Evolutionary conservation across 2,329 filamentous ascomycete genomes (phyloP).

Genomic region (Clarireedia monteithiana): DNA sequence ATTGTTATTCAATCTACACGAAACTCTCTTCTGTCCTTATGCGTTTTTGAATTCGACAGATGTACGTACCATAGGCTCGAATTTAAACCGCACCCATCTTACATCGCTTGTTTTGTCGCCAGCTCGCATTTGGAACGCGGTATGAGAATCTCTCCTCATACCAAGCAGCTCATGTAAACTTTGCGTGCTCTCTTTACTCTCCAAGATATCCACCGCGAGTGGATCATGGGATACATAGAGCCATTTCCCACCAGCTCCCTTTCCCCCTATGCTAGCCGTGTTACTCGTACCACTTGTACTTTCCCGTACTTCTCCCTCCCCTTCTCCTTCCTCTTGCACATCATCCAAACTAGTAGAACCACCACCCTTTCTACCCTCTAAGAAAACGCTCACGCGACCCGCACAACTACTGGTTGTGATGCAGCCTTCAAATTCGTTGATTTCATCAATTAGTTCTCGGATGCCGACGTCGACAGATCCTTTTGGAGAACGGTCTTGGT

Average conservation of each 20-base stretch:
- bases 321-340: slow-evolving; percentile 3
- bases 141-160: slow-evolving; percentile 28
- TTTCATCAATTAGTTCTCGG: slow-evolving; percentile 64
- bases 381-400: slow-evolving; percentile 77
- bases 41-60: not conserved
- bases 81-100: slow-evolving; percentile 76
- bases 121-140: slow-evolving; percentile 1
- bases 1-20: too few relatives aligned
- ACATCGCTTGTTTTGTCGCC: not conserved
- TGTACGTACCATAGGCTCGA: slow-evolving; percentile 78
- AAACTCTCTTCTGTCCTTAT: too few relatives aligned
- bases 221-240: slow-evolving; percentile 82
- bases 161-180: slow-evolving; percentile 32
- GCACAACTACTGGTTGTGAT: slow-evolving; percentile 94
- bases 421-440: slow-evolving; percentile 67
- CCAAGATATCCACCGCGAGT: slow-evolving; percentile 32
- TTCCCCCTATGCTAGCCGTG: slow-evolving; percentile 58
- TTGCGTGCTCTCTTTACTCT: slow-evolving; percentile 18
- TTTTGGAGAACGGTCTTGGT: slow-evolving; percentile 82
- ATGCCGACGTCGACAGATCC: slow-evolving; percentile 78
- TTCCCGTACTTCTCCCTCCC: slow-evolving; percentile 5
- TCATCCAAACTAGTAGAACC: slow-evolving; percentile 6
- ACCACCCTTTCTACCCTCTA: slow-evolving; percentile 59
- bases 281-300: not conserved
- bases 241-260: slow-evolving; percentile 79